Conservation (phyloP, 2,329 filamentous ascomycete species). For the Sporothrix globosa region DNA sequence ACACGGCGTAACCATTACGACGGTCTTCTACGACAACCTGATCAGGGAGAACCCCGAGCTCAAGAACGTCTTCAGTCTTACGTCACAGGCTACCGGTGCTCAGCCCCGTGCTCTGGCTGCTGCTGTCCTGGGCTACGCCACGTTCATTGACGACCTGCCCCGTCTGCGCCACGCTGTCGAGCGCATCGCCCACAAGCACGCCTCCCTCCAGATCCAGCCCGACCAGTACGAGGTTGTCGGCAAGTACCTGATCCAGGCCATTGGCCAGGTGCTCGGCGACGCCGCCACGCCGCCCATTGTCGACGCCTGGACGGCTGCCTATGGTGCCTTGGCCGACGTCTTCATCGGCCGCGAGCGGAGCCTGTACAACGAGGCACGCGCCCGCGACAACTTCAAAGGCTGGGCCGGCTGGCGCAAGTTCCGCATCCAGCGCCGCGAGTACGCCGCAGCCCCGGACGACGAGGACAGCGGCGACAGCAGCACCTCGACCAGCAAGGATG, state of each 20-base stretch:
- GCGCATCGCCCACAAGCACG: slow-evolving; percentile 77
- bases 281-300: slow-evolving; percentile 68
- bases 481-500: not conserved
- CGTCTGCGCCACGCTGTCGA: slow-evolving; percentile 61
- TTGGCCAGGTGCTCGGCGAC: slow-evolving; percentile 67
- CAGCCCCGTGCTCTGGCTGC: slow-evolving; percentile 71
- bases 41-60: slow-evolving; percentile 66
- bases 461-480: slow-evolving; percentile 44
- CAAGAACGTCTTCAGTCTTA: slow-evolving; percentile 70
- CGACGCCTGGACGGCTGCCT: slow-evolving; percentile 73
- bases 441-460: slow-evolving; percentile 53
- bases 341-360: slow-evolving; percentile 67
- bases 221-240: slow-evolving; percentile 74
- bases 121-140: slow-evolving; percentile 72
- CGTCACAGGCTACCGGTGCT: slow-evolving; percentile 68
- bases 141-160: slow-evolving; percentile 70
- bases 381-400: slow-evolving; percentile 42
- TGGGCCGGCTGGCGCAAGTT: slow-evolving; percentile 58
- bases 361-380: slow-evolving; percentile 55
- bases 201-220: slow-evolving; percentile 67
- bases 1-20: slow-evolving; percentile 71
- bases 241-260: slow-evolving; percentile 67
- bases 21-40: slow-evolving; percentile 71
- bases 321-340: slow-evolving; percentile 69
- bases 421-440: slow-evolving; percentile 60